Evolutionary conservation across 1,284 basidiomycete genomes (phyloP).

Genomic region (Ustilago nuda): DNA sequence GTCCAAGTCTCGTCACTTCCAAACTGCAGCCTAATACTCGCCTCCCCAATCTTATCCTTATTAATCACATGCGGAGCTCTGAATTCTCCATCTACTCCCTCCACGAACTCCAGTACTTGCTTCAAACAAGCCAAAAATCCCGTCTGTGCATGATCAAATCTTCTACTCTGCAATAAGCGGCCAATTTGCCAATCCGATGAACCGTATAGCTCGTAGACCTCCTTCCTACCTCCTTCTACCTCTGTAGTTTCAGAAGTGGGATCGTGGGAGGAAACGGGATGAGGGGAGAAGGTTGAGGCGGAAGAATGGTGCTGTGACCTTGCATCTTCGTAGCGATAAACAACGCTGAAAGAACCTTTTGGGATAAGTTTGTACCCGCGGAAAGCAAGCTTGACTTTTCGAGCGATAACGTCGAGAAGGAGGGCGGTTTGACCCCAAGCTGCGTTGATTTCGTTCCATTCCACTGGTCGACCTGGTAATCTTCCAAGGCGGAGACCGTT

Average conservation of each 20-base stretch:
- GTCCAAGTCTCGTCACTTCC: constrained; percentile 93
- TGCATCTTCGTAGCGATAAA: constrained; percentile 42
- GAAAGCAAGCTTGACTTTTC: constrained; percentile 48
- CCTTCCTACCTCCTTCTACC: constrained; percentile 28
- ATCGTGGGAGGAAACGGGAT: not conserved
- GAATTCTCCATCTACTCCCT: constrained; percentile 76
- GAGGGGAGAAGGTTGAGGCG: constrained; percentile 2
- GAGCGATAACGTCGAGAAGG: constrained; percentile 82
- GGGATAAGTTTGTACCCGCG: constrained; percentile 53
- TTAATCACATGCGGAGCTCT: constrained; percentile 89
- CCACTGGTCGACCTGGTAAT: constrained; percentile 77
- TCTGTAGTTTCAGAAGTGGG: not conserved
- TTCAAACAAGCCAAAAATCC: constrained; percentile 93
- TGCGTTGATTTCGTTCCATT: constrained; percentile 99
- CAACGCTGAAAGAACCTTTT: constrained; percentile 56
- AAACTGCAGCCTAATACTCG: constrained; percentile 92
- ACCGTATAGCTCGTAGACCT: constrained; percentile 59
- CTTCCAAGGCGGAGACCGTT: constrained; percentile 92
- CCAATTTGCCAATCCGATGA: constrained; percentile 79
- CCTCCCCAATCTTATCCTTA: constrained; percentile 95
- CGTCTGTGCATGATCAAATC: constrained; percentile 96
- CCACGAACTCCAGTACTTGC: constrained; percentile 86
- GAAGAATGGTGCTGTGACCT: constrained; percentile 18
- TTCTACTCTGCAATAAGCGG: constrained; percentile 87
- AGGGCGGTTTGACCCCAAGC: constrained; percentile 98